A percentile compares a stretch with the other conserved stretches of the same genome.
Conservation (phyloP, 2,329 filamentous ascomycete genomes). For the Phyllosticta citrichinensis region DNA sequence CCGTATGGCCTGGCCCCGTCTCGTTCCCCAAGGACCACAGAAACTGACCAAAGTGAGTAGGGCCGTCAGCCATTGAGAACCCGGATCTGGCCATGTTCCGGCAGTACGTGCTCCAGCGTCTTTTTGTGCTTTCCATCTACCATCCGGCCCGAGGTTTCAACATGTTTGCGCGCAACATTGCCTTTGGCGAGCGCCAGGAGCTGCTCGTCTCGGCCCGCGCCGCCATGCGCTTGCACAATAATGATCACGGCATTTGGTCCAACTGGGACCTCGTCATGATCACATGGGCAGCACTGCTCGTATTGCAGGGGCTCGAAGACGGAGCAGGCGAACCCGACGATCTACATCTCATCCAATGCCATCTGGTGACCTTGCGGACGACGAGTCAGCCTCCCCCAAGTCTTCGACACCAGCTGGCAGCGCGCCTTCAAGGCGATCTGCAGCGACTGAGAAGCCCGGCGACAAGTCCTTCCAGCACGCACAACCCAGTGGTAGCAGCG, state of each 20-base stretch:
- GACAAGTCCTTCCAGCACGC: slow-evolving; percentile 5
- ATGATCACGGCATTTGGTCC: slow-evolving; percentile 35
- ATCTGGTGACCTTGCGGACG: slow-evolving; percentile 11
- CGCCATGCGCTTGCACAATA: slow-evolving; percentile 30
- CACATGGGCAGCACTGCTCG: slow-evolving; percentile 36
- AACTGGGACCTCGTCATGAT: slow-evolving; percentile 38
- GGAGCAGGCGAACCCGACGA: slow-evolving; percentile 26
- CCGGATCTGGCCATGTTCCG: slow-evolving; percentile 29
- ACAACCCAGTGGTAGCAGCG: background rate
- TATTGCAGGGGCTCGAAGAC: slow-evolving; percentile 33
- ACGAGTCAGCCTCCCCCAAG: slow-evolving; percentile 13
- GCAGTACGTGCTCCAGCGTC: slow-evolving; percentile 34
- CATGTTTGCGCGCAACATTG: slow-evolving; percentile 30
- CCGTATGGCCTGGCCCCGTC: background rate
- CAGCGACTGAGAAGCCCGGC: slow-evolving; percentile 10
- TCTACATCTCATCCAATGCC: slow-evolving; percentile 11
- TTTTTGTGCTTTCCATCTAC: slow-evolving; percentile 36
- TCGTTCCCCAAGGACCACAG: background rate
- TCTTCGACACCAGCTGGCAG: slow-evolving; percentile 12
- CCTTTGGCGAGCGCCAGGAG: slow-evolving; percentile 32
- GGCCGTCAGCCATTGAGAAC: slow-evolving; percentile 20
- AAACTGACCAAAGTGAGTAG: slow-evolving; percentile 15
- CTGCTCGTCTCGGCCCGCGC: slow-evolving; percentile 33
- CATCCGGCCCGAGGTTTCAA: slow-evolving; percentile 33
- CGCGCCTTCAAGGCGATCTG: slow-evolving; percentile 12